These are phyloP conservation scores for Isatis lusitanica DNA, from an alignment of 441 rosid species.

Conservation along the genomic window DNA sequence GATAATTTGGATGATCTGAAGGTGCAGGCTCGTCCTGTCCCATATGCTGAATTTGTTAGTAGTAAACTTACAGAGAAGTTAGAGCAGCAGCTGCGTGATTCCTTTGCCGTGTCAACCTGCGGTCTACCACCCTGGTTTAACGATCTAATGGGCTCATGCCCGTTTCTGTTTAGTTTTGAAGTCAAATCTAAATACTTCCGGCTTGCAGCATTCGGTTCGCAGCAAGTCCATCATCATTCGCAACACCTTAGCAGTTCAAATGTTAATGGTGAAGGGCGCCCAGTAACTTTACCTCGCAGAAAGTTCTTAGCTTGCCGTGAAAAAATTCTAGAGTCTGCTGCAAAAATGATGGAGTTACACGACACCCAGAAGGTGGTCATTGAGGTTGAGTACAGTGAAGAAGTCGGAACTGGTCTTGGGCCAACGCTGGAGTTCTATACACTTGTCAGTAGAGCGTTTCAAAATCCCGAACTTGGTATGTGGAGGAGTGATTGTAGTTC, in stretches of 20 bases:
- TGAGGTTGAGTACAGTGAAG: constrained; percentile 91
- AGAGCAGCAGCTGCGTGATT: constrained; percentile 91
- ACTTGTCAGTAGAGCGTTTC: constrained; percentile 88
- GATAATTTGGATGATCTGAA: constrained; percentile 67
- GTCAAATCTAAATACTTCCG: constrained; percentile 77
- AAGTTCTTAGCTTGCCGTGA: constrained; percentile 80
- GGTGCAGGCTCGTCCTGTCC: constrained; percentile 52
- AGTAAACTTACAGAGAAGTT: constrained; percentile 90
- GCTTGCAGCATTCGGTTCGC: constrained; percentile 75
- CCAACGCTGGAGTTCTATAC: constrained; percentile 97
- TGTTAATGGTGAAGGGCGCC: constrained; percentile 54
- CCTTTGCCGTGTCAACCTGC: constrained; percentile 65
- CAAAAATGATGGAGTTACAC: constrained; percentile 80
- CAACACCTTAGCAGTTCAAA: constrained; percentile 50
- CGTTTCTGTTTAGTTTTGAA: constrained; percentile 92
- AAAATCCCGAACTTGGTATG: constrained; percentile 73
- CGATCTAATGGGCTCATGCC: constrained; percentile 82
- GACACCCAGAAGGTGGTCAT: constrained; percentile 60
- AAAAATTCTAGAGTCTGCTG: constrained; percentile 75
- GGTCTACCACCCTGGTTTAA: constrained; percentile 92
- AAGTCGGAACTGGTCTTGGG: constrained; percentile 99
- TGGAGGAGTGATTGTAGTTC: constrained; percentile 78
- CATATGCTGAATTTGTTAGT: constrained; percentile 75
- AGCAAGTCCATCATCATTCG: constrained; percentile 44
- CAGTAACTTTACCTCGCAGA: constrained; percentile 53